Conservation (phyloP, 768 basidiomycete genomes). For the Auricularia sp. region DNA sequence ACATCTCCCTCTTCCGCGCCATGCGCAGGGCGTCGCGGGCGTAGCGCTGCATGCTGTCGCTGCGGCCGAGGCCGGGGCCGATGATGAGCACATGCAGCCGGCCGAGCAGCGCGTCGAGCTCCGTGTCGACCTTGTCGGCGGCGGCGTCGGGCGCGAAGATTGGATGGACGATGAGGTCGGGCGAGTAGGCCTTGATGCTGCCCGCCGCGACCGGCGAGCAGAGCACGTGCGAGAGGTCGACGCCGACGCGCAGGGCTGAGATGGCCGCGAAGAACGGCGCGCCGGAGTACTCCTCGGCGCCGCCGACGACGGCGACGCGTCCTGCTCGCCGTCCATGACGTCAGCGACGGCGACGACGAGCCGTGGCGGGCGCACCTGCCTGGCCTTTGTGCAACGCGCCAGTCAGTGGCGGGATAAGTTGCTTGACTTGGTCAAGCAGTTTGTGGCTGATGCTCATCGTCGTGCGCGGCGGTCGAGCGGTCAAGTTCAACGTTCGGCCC, state of each 20-base stretch:
- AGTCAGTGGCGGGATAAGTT: slow-evolving; percentile 84
- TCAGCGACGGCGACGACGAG: neutral
- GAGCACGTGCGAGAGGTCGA: slow-evolving; percentile 93
- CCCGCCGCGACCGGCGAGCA: slow-evolving; percentile 87
- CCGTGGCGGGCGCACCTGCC: slow-evolving; percentile 46
- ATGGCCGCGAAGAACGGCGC: slow-evolving; percentile 95
- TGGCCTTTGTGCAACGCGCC: slow-evolving; percentile 90
- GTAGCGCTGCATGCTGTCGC: slow-evolving; percentile 78
- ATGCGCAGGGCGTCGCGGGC: slow-evolving; percentile 67
- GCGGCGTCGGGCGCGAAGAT: slow-evolving; percentile 47
- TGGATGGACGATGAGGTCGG: slow-evolving; percentile 95
- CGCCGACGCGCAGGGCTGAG: slow-evolving; percentile 80
- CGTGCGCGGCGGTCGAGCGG: neutral
- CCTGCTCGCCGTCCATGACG: slow-evolving; percentile 32
- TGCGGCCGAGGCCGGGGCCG: slow-evolving; percentile 90
- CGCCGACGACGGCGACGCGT: slow-evolving; percentile 87
- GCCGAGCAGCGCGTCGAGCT: slow-evolving; percentile 58
- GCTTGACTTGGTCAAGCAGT: slow-evolving; percentile 62
- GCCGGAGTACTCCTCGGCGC: slow-evolving; percentile 88
- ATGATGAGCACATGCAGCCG: slow-evolving; percentile 89
- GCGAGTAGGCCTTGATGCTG: slow-evolving; percentile 95
- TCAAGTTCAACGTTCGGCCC: too few relatives aligned
- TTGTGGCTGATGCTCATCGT: slow-evolving; percentile 52
- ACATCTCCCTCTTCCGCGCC: slow-evolving; percentile 69
- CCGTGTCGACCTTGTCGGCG: slow-evolving; percentile 35